phyloP scores from a whole-genome alignment of 805 yeast species.

The Suhomyces sp. region DNA sequence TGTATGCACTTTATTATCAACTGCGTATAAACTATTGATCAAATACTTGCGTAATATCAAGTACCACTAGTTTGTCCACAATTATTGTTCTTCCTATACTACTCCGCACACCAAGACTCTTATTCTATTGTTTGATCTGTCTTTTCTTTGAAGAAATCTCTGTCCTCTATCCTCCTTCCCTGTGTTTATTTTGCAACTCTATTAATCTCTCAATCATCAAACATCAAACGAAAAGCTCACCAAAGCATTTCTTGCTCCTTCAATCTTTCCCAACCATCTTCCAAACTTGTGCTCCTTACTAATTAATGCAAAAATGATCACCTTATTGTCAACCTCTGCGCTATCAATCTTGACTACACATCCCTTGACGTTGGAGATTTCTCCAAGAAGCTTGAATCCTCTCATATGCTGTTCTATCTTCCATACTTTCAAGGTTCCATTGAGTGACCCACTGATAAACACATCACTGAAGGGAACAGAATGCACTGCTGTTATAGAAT shows the following conservation, averaged over 20 bases:
- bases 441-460: conserved; percentile 86
- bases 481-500: conserved; percentile 78
- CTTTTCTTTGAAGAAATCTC: no score
- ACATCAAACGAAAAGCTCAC: conserved; percentile 13
- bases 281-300: conserved; percentile 88
- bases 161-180: no score
- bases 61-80: no score
- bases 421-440: conserved; percentile 80
- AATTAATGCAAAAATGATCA: conserved; percentile 57
- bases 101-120: no score
- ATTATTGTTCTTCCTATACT: no score
- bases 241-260: conserved; percentile 74
- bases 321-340: conserved; percentile 53
- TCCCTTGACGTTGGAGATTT: conserved; percentile 63
- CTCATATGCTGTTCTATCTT: conserved; percentile 60
- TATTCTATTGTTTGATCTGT: no score
- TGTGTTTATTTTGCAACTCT: no score
- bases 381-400: conserved; percentile 56
- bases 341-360: conserved; percentile 62
- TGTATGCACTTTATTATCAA: no score
- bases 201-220: no score
- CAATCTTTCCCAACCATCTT: conserved; percentile 69
- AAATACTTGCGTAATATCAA: no score
- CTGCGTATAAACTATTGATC: no score
- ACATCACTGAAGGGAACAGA: conserved; percentile 84